A percentile compares a stretch with the other conserved stretches of the same genome.
Conservation (phyloP, 306 rosid genomes). For the Spatholobus suberectus region DNA sequence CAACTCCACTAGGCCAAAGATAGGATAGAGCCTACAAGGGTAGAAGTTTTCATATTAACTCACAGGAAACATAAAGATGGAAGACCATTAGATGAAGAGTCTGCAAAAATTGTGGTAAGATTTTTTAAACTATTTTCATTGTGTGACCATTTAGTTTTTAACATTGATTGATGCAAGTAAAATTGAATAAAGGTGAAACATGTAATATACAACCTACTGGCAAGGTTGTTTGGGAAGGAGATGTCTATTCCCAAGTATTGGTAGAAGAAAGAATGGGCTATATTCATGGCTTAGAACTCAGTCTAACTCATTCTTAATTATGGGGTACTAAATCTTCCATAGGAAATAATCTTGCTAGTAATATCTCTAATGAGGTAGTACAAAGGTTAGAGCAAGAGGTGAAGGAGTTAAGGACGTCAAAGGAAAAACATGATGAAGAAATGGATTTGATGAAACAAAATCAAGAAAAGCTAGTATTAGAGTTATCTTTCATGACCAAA, state of each 20-base stretch:
- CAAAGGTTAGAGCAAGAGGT: slow-evolving; percentile 3
- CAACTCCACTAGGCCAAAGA: not conserved
- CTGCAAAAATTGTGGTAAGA: no score
- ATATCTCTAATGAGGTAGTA: not conserved
- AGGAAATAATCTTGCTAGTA: not conserved
- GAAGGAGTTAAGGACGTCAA: no score
- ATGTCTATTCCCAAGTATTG: not conserved
- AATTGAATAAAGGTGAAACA: no score
- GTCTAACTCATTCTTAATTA: not conserved
- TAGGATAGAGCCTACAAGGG: slow-evolving; percentile 1
- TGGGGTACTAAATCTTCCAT: not conserved
- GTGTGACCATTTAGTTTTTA: no score
- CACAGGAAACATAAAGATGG: not conserved
- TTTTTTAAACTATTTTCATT: no score
- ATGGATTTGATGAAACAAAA: no score
- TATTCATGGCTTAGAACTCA: not conserved
- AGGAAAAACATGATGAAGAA: no score
- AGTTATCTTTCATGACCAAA: no score
- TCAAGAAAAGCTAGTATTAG: no score
- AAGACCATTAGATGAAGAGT: slow-evolving; percentile 8
- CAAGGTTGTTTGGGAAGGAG: not conserved
- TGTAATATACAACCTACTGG: not conserved
- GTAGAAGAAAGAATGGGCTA: not conserved
- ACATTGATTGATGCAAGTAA: no score
- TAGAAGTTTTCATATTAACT: not conserved